Evolutionary conservation across 805 yeast genomes (phyloP), one percentile per base, ranked within the genome.

Genomic region (Blastobotrys chiropterorum): DNA sequence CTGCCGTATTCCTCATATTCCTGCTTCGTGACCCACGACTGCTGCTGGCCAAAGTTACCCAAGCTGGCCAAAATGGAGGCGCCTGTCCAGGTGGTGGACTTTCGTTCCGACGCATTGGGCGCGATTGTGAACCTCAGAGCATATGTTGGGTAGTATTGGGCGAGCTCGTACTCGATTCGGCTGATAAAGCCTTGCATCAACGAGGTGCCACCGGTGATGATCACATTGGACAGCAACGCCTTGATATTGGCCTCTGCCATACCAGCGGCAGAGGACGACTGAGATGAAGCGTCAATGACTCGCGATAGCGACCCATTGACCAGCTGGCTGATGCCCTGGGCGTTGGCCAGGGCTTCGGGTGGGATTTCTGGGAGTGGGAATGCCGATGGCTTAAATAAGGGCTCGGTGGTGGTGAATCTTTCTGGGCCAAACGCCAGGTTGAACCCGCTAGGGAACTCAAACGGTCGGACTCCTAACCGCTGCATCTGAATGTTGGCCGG

Each of bases 41-140:
- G 72, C 50, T 75, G 82, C 52, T 45, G 22, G 38, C 38, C 22
- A 53, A 73, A 74, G 46, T 73, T 74, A 47, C 83, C 79, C 73
- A 81, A 75, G 44, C 78, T 75, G 13, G 85, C 81, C 58, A 84
- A 73, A 56, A 82, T 81, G 52, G 83, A 78, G 0, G 89, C 88
- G n/a, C 90, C 90, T 30, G 82, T 68, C 90, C 90, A 83, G 20
- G 78, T 72, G 47, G 83, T 79, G 56, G 73, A 78, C 56, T 74
- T 79, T 55, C 83, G 74, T 54, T 84, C 89, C 60, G 68, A 64
- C 4, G 71, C 58, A 50, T 68, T 72, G 11, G 71, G 72, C 38
- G 76, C 70, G 44, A 67, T 59, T 34, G 67, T 72, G 17, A 75
- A 71, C 52, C 71, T 66, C 55, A 71, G 69, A 49, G 64, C 68